Percentiles rank a stretch among this genome's conserved stretches.
phyloP scores from a whole-genome alignment of 1,284 basidiomycete species.

The Golubevia sp. region DNA sequence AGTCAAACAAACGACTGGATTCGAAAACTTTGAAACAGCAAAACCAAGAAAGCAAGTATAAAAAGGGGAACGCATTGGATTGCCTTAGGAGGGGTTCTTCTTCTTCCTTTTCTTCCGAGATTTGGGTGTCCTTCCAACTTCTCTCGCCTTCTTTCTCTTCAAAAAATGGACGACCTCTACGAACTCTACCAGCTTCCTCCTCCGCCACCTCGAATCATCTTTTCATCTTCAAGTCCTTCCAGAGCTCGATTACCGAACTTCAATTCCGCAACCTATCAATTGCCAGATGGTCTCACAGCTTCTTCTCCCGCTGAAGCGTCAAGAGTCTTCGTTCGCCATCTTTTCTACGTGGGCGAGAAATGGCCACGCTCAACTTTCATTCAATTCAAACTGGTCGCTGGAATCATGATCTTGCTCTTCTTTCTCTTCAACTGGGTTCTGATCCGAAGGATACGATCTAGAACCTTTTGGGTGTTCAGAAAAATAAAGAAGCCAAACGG shows the following conservation, averaged over 20 bases:
- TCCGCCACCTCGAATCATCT: background rate
- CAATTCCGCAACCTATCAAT: slow-evolving; percentile 9
- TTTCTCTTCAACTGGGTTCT: slow-evolving; percentile 20
- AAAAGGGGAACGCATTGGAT: too few species aligned
- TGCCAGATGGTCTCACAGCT: slow-evolving; percentile 17
- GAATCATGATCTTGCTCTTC: slow-evolving; percentile 13
- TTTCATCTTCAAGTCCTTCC: background rate
- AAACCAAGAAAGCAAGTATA: too few species aligned
- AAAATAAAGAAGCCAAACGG: slow-evolving; percentile 15
- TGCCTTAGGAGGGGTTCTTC: too few species aligned
- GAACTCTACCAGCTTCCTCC: background rate
- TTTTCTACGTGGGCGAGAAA: slow-evolving; percentile 11
- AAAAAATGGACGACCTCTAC: too few species aligned
- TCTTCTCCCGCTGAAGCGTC: slow-evolving; percentile 10
- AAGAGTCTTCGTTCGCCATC: slow-evolving; percentile 9
- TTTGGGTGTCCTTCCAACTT: too few species aligned
- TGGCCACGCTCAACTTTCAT: slow-evolving; percentile 10
- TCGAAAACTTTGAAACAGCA: too few species aligned
- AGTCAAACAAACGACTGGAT: too few species aligned
- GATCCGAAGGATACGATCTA: slow-evolving; percentile 13
- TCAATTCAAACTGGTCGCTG: slow-evolving; percentile 21
- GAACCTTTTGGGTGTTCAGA: slow-evolving; percentile 24
- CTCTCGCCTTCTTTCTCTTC: too few species aligned
- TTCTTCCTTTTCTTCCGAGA: too few species aligned
- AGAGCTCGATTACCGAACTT: background rate